phyloP scores from a whole-genome alignment of 192 early-diverging fungal genomes.

The Podila clonocystis region DNA sequence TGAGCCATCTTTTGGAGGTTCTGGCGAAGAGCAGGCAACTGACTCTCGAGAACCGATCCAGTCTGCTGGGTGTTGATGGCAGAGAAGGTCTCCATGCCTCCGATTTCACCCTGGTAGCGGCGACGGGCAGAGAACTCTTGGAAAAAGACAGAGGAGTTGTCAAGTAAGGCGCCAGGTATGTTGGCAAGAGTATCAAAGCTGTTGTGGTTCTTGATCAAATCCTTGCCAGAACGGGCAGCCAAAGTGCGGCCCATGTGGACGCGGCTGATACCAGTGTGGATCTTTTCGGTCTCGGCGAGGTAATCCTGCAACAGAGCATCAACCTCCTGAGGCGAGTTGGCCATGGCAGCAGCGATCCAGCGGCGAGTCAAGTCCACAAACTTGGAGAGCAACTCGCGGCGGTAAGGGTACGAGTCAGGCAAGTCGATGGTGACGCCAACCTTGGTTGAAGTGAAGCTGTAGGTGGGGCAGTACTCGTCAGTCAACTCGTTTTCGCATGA shows the following conservation, averaged over 20 bases:
- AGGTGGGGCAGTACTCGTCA: slow-evolving; percentile 81
- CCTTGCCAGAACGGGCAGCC: slow-evolving; percentile 59
- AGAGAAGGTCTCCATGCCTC: slow-evolving; percentile 45
- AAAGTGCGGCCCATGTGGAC: slow-evolving; percentile 78
- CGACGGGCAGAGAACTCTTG: slow-evolving; percentile 60
- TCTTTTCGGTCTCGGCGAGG: slow-evolving; percentile 68
- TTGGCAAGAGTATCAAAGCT: slow-evolving; percentile 28
- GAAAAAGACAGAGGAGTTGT: slow-evolving; percentile 66
- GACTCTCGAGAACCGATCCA: slow-evolving; percentile 48
- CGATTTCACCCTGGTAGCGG: slow-evolving; percentile 61
- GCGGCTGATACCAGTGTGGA: slow-evolving; percentile 61
- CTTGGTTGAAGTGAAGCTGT: slow-evolving; percentile 70
- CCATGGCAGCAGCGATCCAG: slow-evolving; percentile 73
- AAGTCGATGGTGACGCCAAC: slow-evolving; percentile 74
- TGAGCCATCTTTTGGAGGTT: slow-evolving; percentile 50
- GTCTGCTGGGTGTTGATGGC: slow-evolving; percentile 28
- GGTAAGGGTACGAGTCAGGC: slow-evolving; percentile 78
- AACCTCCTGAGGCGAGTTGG: slow-evolving; percentile 75
- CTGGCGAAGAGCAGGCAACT: slow-evolving; percentile 51
- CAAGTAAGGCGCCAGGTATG: slow-evolving; percentile 51
- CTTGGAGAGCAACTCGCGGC: slow-evolving; percentile 68
- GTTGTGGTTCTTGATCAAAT: slow-evolving; percentile 48
- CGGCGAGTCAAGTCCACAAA: slow-evolving; percentile 69
- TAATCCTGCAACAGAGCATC: slow-evolving; percentile 76
- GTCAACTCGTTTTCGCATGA: slow-evolving; percentile 81